A percentile compares a stretch with the other conserved stretches of the same genome.
Evolutionary conservation across 345 rosid genomes (phyloP).

Genomic region (Eucalyptus marginata): DNA sequence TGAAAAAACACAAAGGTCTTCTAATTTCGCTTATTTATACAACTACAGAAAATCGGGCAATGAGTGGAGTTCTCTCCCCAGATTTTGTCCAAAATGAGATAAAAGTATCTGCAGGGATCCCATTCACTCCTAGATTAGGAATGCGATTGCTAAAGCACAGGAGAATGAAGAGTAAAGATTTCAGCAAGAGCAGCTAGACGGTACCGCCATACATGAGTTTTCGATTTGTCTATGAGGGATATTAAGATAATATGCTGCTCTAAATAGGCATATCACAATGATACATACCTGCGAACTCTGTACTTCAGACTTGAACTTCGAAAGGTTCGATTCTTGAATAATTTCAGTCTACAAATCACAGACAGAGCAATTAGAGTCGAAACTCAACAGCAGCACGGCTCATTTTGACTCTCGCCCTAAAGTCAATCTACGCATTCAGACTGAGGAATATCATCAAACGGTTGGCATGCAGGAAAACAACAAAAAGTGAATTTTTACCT

Average conservation of each 20-base stretch:
- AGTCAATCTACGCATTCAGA: not conserved
- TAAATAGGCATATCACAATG: not conserved
- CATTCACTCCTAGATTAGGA: not conserved
- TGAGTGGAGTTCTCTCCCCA: not conserved
- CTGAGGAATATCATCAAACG: not conserved
- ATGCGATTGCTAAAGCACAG: not conserved
- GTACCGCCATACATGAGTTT: not conserved
- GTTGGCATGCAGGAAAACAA: not conserved
- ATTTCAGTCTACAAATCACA: constrained; percentile 43
- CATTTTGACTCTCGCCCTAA: not conserved
- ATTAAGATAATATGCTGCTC: not conserved
- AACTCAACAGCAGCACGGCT: not conserved
- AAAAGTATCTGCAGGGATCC: not conserved
- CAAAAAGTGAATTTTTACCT: constrained; percentile 14
- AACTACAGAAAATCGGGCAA: not conserved
- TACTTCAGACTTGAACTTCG: constrained; percentile 81
- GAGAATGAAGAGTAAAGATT: not conserved
- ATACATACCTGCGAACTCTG: constrained; percentile 65
- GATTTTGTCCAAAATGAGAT: not conserved
- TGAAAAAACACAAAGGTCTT: not conserved
- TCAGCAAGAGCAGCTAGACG: not conserved
- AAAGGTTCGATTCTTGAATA: constrained; percentile 70
- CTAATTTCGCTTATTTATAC: not conserved
- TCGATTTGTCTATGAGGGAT: not conserved
- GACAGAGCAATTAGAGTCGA: not conserved